These are phyloP conservation scores for Trichoderma polysporum DNA, from an alignment of 2,329 filamentous ascomycete species.

Conservation along the genomic window DNA sequence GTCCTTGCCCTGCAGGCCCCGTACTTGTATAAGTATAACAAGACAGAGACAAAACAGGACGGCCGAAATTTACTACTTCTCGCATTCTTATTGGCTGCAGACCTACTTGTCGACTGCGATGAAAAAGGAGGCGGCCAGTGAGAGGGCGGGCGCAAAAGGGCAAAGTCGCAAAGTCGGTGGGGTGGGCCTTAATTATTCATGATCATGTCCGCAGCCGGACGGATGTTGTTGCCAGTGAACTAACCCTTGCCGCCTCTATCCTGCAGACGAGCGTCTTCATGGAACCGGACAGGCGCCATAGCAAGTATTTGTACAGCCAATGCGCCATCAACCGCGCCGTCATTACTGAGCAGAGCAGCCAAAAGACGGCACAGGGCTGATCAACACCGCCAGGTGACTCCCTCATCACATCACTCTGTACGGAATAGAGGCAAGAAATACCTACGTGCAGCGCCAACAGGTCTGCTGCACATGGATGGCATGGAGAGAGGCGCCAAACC, in stretches of 20 bases:
- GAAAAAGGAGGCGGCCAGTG: conserved; percentile 4
- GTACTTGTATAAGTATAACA: not conserved
- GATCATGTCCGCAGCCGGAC: conserved; percentile 16
- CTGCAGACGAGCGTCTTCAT: not conserved
- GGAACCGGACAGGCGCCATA: not conserved
- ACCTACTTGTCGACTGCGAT: not conserved
- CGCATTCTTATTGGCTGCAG: not conserved
- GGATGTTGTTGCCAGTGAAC: conserved; percentile 7
- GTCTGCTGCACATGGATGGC: not conserved
- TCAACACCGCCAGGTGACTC: not conserved
- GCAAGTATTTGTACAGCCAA: too few relatives aligned
- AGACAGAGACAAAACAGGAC: not conserved
- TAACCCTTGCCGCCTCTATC: not conserved
- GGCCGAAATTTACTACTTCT: not conserved
- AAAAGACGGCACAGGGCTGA: not conserved
- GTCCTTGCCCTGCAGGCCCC: not conserved
- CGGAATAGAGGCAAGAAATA: not conserved
- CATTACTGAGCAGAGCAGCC: not conserved
- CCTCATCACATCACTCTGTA: not conserved
- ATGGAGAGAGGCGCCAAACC: not conserved
- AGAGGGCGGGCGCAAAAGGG: not conserved
- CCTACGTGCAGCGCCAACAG: not conserved
- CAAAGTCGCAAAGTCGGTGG: conserved; percentile 11
- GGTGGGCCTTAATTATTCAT: conserved; percentile 12
- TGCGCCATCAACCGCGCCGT: not conserved